These are phyloP conservation scores for Amauroascus verrucosus DNA, from an alignment of 2,329 filamentous ascomycete genomes.

Conservation along the genomic window DNA sequence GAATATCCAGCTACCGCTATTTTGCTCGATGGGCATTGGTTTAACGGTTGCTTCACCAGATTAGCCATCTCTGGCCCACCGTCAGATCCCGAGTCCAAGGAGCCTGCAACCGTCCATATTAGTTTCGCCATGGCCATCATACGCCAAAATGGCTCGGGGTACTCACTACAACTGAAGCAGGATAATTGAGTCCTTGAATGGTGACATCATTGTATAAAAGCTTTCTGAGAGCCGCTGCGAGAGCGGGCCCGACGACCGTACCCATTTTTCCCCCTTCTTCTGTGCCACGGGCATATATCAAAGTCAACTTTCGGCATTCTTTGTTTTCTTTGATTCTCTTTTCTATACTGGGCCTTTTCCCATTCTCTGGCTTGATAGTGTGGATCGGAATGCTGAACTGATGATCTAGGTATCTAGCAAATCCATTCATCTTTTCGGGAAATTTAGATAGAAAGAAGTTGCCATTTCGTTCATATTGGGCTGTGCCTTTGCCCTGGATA, in stretches of 20 bases:
- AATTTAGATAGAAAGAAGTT: not conserved
- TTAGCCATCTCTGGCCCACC: constrained; percentile 25
- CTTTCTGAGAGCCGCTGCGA: constrained; percentile 21
- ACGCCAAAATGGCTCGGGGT: not conserved
- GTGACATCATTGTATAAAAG: constrained; percentile 22
- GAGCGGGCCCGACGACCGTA: constrained; percentile 31
- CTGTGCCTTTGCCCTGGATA: not conserved
- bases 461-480: not conserved
- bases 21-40: constrained; percentile 28
- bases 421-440: not conserved
- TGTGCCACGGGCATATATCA: constrained; percentile 38
- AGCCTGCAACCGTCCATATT: constrained; percentile 21
- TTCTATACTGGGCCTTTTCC: constrained; percentile 23
- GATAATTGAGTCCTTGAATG: constrained; percentile 28
- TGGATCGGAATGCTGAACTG: not conserved
- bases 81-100: constrained; percentile 20
- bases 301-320: constrained; percentile 35
- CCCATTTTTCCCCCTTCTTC: constrained; percentile 37
- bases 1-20: constrained; percentile 29
- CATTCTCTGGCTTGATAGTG: not conserved
- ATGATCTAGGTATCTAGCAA: not conserved
- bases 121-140: constrained; percentile 20
- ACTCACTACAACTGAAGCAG: constrained; percentile 20
- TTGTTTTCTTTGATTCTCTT: constrained; percentile 33
- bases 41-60: constrained; percentile 23